Evolutionary conservation across 2,329 filamentous ascomycete genomes (phyloP).

Genomic region (Canariomyces notabilis): DNA sequence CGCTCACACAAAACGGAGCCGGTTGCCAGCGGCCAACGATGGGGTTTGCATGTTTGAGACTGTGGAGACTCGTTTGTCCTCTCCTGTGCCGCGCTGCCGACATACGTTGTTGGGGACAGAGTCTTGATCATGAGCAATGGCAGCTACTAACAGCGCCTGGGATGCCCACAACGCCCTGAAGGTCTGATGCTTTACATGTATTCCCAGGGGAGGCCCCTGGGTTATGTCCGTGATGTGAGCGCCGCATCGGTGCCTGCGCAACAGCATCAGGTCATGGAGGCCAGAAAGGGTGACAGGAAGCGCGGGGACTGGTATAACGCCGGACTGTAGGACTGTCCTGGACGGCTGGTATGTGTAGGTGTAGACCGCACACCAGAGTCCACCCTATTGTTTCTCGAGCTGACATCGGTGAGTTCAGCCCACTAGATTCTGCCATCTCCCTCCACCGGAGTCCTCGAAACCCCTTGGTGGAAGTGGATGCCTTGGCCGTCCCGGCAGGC

Average conservation of each 20-base stretch:
- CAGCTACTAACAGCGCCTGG: constrained; percentile 13
- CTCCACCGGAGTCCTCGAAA: neutral
- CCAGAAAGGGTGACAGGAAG: constrained; percentile 14
- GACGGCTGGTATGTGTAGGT: constrained; percentile 10
- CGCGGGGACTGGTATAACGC: constrained; percentile 13
- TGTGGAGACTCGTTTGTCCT: constrained; percentile 7
- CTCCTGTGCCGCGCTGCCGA: constrained; percentile 15
- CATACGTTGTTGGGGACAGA: constrained; percentile 11
- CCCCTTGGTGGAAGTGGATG: neutral
- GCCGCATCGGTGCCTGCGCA: constrained; percentile 13
- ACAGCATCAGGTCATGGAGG: constrained; percentile 20
- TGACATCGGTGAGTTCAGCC: neutral
- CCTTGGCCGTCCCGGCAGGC: constrained; percentile 1
- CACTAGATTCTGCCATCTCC: neutral
- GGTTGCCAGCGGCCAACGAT: constrained; percentile 14
- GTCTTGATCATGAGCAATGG: constrained; percentile 15
- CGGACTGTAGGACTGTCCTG: constrained; percentile 8
- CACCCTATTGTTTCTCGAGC: constrained; percentile 6
- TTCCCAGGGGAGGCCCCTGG: constrained; percentile 6
- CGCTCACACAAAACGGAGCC: neutral
- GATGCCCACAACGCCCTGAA: constrained; percentile 11
- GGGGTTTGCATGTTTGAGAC: constrained; percentile 17
- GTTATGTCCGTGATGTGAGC: constrained; percentile 9
- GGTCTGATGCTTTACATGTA: neutral
- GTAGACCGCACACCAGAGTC: constrained; percentile 4